Base-by-base conservation (phyloP, 1,284 basidiomycete species). In the Peniophora sp. region DNA sequence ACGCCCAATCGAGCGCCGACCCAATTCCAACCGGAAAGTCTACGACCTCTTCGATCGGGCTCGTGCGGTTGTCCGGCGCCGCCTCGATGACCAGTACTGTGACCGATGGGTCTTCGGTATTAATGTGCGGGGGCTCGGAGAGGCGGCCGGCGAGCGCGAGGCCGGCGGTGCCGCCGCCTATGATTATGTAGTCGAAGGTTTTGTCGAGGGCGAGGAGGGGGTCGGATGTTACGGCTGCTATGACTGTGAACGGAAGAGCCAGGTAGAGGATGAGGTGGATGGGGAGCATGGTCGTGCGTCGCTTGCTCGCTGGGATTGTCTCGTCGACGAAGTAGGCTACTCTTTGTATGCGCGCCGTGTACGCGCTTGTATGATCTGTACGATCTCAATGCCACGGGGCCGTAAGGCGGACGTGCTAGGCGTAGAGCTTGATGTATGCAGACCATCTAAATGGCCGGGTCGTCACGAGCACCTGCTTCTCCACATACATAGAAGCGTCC, bases 141-240 rank as follows among this genome's bases (percentile, higher is more conserved):
- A 45, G 43, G 22, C 43, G 43, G 12, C n/a, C 17, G 10, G 43
- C 43, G 23, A 45, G n/a, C 10, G 23, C 23, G 43, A 45, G 43
- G 20, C 43, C 43, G 47, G 10, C 42, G 51, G 49, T 23, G 46
- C 32, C 43, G 43, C 43, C 43, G 17, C 43, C 43, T 15, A 45
- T 20, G 20, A 45, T 22, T 5, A 45, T 22, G 43, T 45, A 45
- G 43, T 45, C 43, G 43, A 45, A 45, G n/a, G 43, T 23, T n/a
- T 20, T 15, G 20, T 45, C 23, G 18, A 20, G 12, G 43, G 22
- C 18, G n/a, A 15, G 23, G 3, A 22, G 10, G 43, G 43, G 18
- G 43, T 45, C 43, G 17, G 20, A 8, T 6, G 23, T 45, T n/a
- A 45, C 20, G 22, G 12, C 43, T 24, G 43, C 36, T 35, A 17